These are phyloP conservation scores for Fusarium sp. DNA, from an alignment of 2,329 filamentous ascomycete species.

Conservation along the genomic window DNA sequence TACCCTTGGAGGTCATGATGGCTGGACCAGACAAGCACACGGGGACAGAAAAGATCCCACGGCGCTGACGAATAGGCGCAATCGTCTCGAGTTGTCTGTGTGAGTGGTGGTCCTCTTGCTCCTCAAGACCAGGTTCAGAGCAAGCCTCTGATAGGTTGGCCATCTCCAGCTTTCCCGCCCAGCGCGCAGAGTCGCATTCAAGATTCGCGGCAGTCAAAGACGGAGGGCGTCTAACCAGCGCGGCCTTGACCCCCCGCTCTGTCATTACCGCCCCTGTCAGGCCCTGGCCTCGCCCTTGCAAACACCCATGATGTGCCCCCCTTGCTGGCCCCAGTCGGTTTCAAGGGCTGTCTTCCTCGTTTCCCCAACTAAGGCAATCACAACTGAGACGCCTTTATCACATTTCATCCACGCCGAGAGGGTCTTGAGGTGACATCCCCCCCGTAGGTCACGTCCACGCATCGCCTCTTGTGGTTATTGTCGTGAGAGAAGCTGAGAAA, in stretches of 20 bases:
- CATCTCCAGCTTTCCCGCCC: slow-evolving; percentile 19
- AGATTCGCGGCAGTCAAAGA: slow-evolving; percentile 38
- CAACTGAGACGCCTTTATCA: slow-evolving; percentile 29
- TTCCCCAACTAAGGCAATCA: slow-evolving; percentile 38
- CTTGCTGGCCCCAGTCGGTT: slow-evolving; percentile 13
- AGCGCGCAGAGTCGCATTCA: slow-evolving; percentile 24
- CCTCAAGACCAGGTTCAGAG: slow-evolving; percentile 1
- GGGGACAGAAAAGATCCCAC: slow-evolving; percentile 2
- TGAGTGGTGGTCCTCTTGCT: slow-evolving; percentile 1
- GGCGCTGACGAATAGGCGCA: slow-evolving; percentile 7
- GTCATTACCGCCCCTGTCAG: slow-evolving; percentile 27
- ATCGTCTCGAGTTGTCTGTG: slow-evolving; percentile 15
- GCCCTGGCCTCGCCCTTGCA: slow-evolving; percentile 25
- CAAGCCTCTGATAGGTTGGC: slow-evolving; percentile 4
- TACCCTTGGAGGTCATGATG: not conserved
- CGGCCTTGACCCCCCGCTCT: slow-evolving; percentile 29
- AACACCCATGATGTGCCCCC: slow-evolving; percentile 23
- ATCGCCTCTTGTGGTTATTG: slow-evolving; percentile 13
- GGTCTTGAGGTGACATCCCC: not conserved
- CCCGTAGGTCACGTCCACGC: not conserved
- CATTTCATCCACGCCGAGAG: slow-evolving; percentile 13
- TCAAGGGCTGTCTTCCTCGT: slow-evolving; percentile 28
- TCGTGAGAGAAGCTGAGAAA: slow-evolving; percentile 4
- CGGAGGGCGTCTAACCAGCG: slow-evolving; percentile 29
- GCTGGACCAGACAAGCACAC: slow-evolving; percentile 1